phyloP scores from a whole-genome alignment of 2,329 filamentous ascomycete species.

The Fusarium sp. region DNA sequence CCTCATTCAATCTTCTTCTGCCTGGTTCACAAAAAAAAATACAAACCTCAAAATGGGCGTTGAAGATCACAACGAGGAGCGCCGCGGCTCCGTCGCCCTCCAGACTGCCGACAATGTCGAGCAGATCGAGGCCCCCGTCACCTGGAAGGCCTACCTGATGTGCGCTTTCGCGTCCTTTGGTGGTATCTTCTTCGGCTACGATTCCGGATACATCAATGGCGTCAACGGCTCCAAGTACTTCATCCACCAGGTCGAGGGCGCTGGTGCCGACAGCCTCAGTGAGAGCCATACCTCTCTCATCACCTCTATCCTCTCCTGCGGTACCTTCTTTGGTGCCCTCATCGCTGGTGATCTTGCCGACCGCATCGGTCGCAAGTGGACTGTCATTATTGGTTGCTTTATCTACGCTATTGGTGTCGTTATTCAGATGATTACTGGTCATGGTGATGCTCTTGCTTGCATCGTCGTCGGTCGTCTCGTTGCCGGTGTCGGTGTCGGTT shows the following conservation, averaged over 20 bases:
- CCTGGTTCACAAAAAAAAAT: not conserved
- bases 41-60: slow-evolving; percentile 34
- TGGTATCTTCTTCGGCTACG: slow-evolving; percentile 82
- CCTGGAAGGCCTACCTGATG: slow-evolving; percentile 73
- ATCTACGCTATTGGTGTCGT: slow-evolving; percentile 76
- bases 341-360: slow-evolving; percentile 82
- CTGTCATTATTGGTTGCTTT: slow-evolving; percentile 74
- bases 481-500: slow-evolving; percentile 35
- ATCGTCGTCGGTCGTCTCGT: slow-evolving; percentile 37
- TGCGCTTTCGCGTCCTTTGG: slow-evolving; percentile 77
- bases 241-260: slow-evolving; percentile 60
- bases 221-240: slow-evolving; percentile 64
- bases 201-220: slow-evolving; percentile 79
- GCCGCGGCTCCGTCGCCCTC: slow-evolving; percentile 46
- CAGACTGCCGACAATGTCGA: slow-evolving; percentile 61
- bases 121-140: slow-evolving; percentile 74
- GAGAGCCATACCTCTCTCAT: slow-evolving; percentile 64
- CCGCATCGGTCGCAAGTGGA: slow-evolving; percentile 75
- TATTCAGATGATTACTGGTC: slow-evolving; percentile 41
- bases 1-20: not conserved
- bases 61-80: slow-evolving; percentile 33
- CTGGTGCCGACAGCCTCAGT: slow-evolving; percentile 45
- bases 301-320: slow-evolving; percentile 79
- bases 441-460: slow-evolving; percentile 30
- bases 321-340: slow-evolving; percentile 82